A percentile compares a stretch with the other conserved stretches of the same genome.
phyloP scores from a whole-genome alignment of 129 eudicot genomes.

The Helianthus tuberosus region DNA sequence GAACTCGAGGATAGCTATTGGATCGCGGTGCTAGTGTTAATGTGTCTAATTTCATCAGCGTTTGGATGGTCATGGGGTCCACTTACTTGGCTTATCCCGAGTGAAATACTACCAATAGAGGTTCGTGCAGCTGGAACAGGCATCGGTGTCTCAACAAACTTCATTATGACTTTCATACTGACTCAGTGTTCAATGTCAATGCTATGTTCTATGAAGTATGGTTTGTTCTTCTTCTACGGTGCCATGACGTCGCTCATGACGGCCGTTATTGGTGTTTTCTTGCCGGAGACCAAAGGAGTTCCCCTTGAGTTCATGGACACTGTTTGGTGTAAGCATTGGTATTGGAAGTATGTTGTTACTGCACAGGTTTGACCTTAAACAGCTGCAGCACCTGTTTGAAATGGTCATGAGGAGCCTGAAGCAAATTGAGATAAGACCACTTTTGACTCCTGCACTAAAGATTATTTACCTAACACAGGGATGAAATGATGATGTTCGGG shows the following conservation, averaged over 20 bases:
- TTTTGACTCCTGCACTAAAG: background rate
- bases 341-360: conserved; percentile 35
- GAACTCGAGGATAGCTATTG: conserved; percentile 19
- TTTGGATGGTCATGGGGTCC: conserved; percentile 72
- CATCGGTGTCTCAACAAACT: conserved; percentile 42
- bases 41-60: conserved; percentile 44
- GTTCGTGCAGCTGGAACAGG: conserved; percentile 50
- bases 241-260: conserved; percentile 44
- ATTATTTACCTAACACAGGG: background rate
- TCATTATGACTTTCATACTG: conserved; percentile 40
- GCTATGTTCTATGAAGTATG: conserved; percentile 46
- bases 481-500: conserved; percentile 4
- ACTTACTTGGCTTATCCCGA: conserved; percentile 50
- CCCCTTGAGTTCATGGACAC: conserved; percentile 43
- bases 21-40: conserved; percentile 35
- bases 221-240: conserved; percentile 48
- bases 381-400: background rate
- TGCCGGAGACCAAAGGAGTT: conserved; percentile 58
- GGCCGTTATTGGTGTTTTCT: conserved; percentile 29
- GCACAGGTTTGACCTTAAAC: conserved; percentile 10
- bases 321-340: conserved; percentile 54
- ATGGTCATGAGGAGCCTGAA: no score
- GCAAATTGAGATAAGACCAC: background rate
- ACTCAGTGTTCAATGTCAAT: conserved; percentile 43
- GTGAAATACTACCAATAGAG: conserved; percentile 50